phyloP scores from a whole-genome alignment of 331 rosid genomes.

The Acacia pycnantha region DNA sequence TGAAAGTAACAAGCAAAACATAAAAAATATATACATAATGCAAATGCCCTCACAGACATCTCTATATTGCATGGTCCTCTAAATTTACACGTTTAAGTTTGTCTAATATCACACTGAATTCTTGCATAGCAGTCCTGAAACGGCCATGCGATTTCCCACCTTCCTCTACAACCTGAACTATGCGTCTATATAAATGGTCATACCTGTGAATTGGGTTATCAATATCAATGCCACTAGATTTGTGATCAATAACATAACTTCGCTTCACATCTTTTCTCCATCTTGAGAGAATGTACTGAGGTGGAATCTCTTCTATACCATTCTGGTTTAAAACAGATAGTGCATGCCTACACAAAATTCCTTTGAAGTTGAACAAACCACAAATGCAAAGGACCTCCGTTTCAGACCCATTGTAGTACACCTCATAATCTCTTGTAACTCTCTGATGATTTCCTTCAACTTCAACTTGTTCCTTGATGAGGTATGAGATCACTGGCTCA shows the following conservation, averaged over 20 bases:
- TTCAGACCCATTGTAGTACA: slow-evolving; percentile 56
- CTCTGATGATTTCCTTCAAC: slow-evolving; percentile 44
- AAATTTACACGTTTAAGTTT: slow-evolving; percentile 47
- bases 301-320: slow-evolving; percentile 63
- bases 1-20: not conserved
- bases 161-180: slow-evolving; percentile 71
- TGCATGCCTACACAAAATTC: slow-evolving; percentile 73
- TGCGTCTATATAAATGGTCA: slow-evolving; percentile 54
- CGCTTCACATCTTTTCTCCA: slow-evolving; percentile 73
- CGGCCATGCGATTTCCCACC: slow-evolving; percentile 59
- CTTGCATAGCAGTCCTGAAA: slow-evolving; percentile 42
- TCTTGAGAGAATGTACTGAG: slow-evolving; percentile 54
- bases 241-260: slow-evolving; percentile 44
- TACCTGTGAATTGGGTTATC: slow-evolving; percentile 63
- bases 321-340: slow-evolving; percentile 56
- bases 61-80: slow-evolving; percentile 28
- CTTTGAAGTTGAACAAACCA: slow-evolving; percentile 65
- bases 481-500: slow-evolving; percentile 50
- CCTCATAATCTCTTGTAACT: slow-evolving; percentile 58
- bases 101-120: slow-evolving; percentile 49
- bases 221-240: slow-evolving; percentile 43
- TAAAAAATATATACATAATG: not conserved
- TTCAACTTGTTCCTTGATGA: slow-evolving; percentile 54
- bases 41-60: not conserved
- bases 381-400: slow-evolving; percentile 63